Evolutionary conservation across 176 grass and related monocot genomes (phyloP), one percentile per base, ranked within the genome.

Genomic region (Aegilops sharonensis): DNA sequence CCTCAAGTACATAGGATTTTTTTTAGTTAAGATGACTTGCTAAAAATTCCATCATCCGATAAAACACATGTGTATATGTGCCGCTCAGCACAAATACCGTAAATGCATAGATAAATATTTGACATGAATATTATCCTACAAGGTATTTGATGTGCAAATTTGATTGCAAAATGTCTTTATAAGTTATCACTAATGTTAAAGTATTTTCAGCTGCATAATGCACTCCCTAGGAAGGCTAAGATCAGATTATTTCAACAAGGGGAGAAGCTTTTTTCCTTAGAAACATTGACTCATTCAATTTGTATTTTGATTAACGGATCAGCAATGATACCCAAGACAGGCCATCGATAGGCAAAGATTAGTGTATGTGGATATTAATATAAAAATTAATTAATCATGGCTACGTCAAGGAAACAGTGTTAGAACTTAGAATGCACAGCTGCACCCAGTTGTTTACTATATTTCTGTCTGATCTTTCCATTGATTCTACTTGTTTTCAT

Each of bases 401-500:
- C n/a, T 76, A 63, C 3, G 6, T 30, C 20, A 57, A 68, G 52
- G 52, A 83, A 32, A 60, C 34, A 3, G 11, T 23, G 25, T 25
- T 77, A 52, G 20, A 25, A 63, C 18, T 57, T 57, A 57, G 54
- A 57, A 1, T 81, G 54, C 27, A 40, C 62, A 61, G 4, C 61
- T 54, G 6, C 12, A 43, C 18, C 47, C 47, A 48, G 47, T 5
- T 48, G 12, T 15, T 48, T 0, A 48, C 47, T 63, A 35, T 18
- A 43, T 92, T 56, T 17, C 3, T 79, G 6, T 62, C 5, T 21
- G 24, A 29, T 3, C 8, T 80, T 67, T 85, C 39, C 9, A 39
- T 77, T 90, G n/a, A n/a, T 34, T 78, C 15, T 87, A 34, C 18
- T 77, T 37, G 13, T 9, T 82, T 17, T 71, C 30, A 24, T 87